phyloP scores from a whole-genome alignment of 805 yeast species.

The Zygosaccharomyces gambellarensis region DNA sequence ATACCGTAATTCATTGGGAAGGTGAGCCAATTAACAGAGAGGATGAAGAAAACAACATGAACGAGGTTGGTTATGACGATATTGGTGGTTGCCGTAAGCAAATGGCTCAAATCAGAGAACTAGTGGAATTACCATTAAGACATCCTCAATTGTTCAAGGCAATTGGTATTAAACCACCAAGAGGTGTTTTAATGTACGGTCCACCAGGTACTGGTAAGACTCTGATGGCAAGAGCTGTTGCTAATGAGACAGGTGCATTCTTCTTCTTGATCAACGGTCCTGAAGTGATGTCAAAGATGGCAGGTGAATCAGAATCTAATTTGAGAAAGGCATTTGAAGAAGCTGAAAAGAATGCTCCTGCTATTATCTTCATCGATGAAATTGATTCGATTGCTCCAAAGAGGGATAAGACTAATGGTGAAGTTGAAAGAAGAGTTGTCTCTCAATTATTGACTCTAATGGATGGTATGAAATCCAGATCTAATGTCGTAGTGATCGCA shows the following conservation, averaged over 20 bases:
- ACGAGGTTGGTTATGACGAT: constrained; percentile 97
- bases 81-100: constrained; percentile 99
- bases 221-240: constrained; percentile 99
- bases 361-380: constrained; percentile 96
- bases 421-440: constrained; percentile 98
- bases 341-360: constrained; percentile 97
- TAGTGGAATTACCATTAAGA: constrained; percentile 95
- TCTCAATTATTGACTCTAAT: constrained; percentile 94
- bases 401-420: constrained; percentile 99
- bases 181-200: constrained; percentile 96
- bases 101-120: constrained; percentile 98
- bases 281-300: constrained; percentile 99
- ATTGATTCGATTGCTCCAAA: constrained; percentile 99
- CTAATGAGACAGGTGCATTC: constrained; percentile 98
- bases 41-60: constrained; percentile 94
- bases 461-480: constrained; percentile 99
- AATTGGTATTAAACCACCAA: constrained; percentile 98
- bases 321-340: constrained; percentile 98
- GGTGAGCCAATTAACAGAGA: constrained; percentile 95
- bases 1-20: constrained; percentile 95
- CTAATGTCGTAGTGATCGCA: constrained; percentile 96
- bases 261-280: constrained; percentile 98
- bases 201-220: constrained; percentile 99
- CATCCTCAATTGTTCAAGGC: constrained; percentile 98
- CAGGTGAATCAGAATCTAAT: constrained; percentile 97